These are phyloP conservation scores for Neurospora cerealis DNA, from an alignment of 495 filamentous ascomycete genomes.

Conservation along the genomic window DNA sequence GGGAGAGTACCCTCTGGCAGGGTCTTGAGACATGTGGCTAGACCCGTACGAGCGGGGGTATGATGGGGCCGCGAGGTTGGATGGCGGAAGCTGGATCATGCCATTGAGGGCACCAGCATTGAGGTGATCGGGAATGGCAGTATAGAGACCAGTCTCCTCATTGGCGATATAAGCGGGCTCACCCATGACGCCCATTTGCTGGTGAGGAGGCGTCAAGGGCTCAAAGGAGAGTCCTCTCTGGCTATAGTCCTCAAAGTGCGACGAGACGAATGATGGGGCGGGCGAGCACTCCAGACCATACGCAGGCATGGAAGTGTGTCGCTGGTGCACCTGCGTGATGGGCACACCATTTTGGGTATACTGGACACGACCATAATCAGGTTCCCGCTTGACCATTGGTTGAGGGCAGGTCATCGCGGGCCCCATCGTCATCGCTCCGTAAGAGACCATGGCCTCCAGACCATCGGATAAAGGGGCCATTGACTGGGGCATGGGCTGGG, in stretches of 20 bases:
- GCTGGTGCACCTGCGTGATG: constrained; percentile 68
- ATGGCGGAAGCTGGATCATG: constrained; percentile 85
- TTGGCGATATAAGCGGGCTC: constrained; percentile 97
- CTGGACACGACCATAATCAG: constrained; percentile 61
- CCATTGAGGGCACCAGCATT: constrained; percentile 51
- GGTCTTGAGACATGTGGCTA: constrained; percentile 39
- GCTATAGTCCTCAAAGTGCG: constrained; percentile 95
- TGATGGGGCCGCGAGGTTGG: constrained; percentile 67
- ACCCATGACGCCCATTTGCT: constrained; percentile 60
- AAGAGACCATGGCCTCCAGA: constrained; percentile 62
- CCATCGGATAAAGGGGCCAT: constrained; percentile 79
- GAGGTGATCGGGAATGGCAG: constrained; percentile 76
- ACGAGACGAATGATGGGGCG: constrained; percentile 93
- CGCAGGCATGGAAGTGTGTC: constrained; percentile 93
- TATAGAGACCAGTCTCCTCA: constrained; percentile 92
- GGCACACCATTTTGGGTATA: constrained; percentile 90
- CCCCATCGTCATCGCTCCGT: constrained; percentile 53
- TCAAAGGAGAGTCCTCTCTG: constrained; percentile 93
- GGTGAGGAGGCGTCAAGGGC: constrained; percentile 90
- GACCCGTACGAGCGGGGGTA: constrained; percentile 64
- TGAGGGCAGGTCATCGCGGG: constrained; percentile 53
- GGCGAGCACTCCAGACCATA: constrained; percentile 93
- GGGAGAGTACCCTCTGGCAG: neutral
- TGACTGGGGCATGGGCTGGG: constrained; percentile 50
- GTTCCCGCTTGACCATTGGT: constrained; percentile 71